Evolutionary conservation across 495 filamentous ascomycete species (phyloP), one percentile per base, ranked within the genome.

Genomic region (Umbilicaria muhlenbergii): DNA sequence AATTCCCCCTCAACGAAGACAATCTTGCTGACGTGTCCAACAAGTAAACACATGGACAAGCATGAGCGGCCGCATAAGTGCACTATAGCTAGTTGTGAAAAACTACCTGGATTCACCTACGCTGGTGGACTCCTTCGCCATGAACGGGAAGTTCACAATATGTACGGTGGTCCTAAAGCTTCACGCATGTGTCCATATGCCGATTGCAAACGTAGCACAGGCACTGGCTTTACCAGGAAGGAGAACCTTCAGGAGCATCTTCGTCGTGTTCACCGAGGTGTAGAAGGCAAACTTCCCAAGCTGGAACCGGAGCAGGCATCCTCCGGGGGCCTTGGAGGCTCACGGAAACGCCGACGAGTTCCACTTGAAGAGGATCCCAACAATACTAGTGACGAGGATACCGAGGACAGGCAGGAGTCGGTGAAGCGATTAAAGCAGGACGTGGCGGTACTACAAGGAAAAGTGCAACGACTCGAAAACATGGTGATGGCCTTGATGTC

Each of bases 41-140:
- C 32, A 47, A 88, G 86, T 46, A 89, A 94, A 64, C 88, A 95
- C 58, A 92, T 92, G 85, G 88, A 95, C 65, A 95, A 94, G 61
- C 88, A 95, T 55, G 84, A 89, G 43, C 70, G 88, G 14, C 88
- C 88, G 0, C 94, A 93, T 63, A 81, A 84, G 46, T 95, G 88
- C 59, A 60, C 61, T 18, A 74, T 81, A 19, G 68, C 69, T 13
- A 77, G 75, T 15, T 95, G 88, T 58, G 83, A 86, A 48, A 93
- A 93, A 50, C 72, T 94, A 0, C 81, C 82, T 48, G 88, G 88
- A 15, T 94, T 95, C 63, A 94, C 88, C 12, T 95, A 94, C 58
- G 84, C 80, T 0, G 88, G 88, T 16, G 88, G 88, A 10, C 74
- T 95, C 2, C 60, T 87, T 8, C 74, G 88, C 3, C 88, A 95